Evolutionary conservation across 805 yeast species (phyloP).

Genomic region (Saccharomyces paradoxus): DNA sequence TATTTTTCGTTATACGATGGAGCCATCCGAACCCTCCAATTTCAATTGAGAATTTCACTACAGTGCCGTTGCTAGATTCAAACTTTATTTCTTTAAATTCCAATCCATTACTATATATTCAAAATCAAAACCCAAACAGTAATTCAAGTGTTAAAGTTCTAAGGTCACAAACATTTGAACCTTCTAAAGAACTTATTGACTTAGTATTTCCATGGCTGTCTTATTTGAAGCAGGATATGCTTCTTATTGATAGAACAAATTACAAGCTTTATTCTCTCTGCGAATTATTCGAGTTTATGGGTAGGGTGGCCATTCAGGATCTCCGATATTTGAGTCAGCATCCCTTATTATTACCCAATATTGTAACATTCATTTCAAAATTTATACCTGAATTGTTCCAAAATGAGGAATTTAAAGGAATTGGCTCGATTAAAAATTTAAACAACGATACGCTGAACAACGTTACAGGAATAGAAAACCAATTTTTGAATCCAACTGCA

Average conservation of each 20-base stretch:
- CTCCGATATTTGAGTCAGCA: slow-evolving; percentile 21
- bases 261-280: slow-evolving; percentile 27
- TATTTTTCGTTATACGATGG: slow-evolving; percentile 28
- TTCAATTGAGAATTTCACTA: slow-evolving; percentile 16
- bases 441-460: not conserved
- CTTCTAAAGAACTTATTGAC: slow-evolving; percentile 17
- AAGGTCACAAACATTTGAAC: slow-evolving; percentile 18
- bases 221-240: slow-evolving; percentile 21
- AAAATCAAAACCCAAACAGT: slow-evolving; percentile 6
- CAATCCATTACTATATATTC: slow-evolving; percentile 3
- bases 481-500: not conserved
- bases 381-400: slow-evolving; percentile 26
- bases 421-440: not conserved
- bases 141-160: slow-evolving; percentile 7
- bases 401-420: slow-evolving; percentile 14
- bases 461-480: slow-evolving; percentile 1
- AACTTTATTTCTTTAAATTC: slow-evolving; percentile 12
- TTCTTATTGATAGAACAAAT: slow-evolving; percentile 24
- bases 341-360: slow-evolving; percentile 21
- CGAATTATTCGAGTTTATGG: slow-evolving; percentile 29
- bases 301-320: slow-evolving; percentile 25
- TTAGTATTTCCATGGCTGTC: slow-evolving; percentile 29
- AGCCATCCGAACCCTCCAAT: slow-evolving; percentile 22
- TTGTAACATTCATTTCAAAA: slow-evolving; percentile 21
- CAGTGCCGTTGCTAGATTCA: slow-evolving; percentile 18